phyloP scores from a whole-genome alignment of 371 early-diverging fungal genomes.

The Rhizopus sp. region DNA sequence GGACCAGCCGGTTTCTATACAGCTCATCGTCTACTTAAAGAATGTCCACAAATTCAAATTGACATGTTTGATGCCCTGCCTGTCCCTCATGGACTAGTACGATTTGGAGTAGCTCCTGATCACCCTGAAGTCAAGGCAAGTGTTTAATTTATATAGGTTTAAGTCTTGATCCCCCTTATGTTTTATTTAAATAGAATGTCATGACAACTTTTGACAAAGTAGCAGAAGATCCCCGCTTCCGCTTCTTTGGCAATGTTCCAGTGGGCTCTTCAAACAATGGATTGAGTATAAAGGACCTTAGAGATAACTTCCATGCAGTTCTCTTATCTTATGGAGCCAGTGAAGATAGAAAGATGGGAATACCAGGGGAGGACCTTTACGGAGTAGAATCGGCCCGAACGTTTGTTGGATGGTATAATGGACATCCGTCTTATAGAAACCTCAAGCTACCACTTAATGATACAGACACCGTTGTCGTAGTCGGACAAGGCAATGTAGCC shows the following conservation, averaged over 20 bases:
- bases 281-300: slow-evolving; percentile 61
- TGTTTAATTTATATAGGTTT: not conserved
- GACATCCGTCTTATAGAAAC: slow-evolving; percentile 67
- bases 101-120: slow-evolving; percentile 98
- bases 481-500: slow-evolving; percentile 98
- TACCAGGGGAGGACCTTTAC: slow-evolving; percentile 63
- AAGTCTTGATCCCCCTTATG: not conserved
- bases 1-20: slow-evolving; percentile 97
- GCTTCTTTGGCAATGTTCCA: slow-evolving; percentile 81
- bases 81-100: slow-evolving; percentile 90
- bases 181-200: slow-evolving; percentile 60
- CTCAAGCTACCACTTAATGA: slow-evolving; percentile 63
- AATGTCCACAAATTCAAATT: slow-evolving; percentile 54
- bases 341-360: slow-evolving; percentile 70
- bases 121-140: slow-evolving; percentile 96
- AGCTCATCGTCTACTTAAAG: slow-evolving; percentile 75
- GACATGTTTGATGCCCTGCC: slow-evolving; percentile 91
- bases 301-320: slow-evolving; percentile 73
- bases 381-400: slow-evolving; percentile 80
- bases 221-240: slow-evolving; percentile 68
- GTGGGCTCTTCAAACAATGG: slow-evolving; percentile 46
- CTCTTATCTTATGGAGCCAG: slow-evolving; percentile 90
- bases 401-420: slow-evolving; percentile 97
- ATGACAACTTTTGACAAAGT: slow-evolving; percentile 86
- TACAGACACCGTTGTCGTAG: slow-evolving; percentile 76